Evolutionary conservation across 768 basidiomycete species (phyloP).

Genomic region (Albatrellus ellisii): DNA sequence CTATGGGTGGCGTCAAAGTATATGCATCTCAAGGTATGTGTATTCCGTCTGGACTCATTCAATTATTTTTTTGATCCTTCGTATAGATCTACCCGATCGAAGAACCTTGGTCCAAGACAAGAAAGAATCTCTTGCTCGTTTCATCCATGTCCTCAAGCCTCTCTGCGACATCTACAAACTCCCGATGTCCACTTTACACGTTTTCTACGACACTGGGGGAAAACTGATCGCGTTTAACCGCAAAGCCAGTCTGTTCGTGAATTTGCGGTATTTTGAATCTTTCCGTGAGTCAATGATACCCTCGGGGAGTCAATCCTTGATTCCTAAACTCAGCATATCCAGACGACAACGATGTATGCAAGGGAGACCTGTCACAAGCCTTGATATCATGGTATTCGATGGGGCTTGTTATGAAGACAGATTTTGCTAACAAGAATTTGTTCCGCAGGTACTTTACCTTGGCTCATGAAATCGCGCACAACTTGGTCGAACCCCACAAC

Average conservation of each 20-base stretch:
- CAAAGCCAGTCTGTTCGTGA: constrained; percentile 78
- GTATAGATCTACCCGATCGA: constrained; percentile 42
- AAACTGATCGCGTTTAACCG: constrained; percentile 90
- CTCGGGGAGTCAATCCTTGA: not conserved
- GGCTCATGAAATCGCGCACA: constrained; percentile 91
- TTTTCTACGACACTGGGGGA: constrained; percentile 77
- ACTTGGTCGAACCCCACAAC: constrained; percentile 77
- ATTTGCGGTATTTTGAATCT: constrained; percentile 71
- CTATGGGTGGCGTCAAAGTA: constrained; percentile 2
- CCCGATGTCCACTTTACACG: constrained; percentile 58
- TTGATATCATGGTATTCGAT: constrained; percentile 62
- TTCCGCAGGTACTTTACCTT: constrained; percentile 70
- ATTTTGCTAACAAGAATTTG: not conserved
- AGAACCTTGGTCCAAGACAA: constrained; percentile 37
- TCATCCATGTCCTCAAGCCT: constrained; percentile 55
- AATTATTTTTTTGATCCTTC: not conserved
- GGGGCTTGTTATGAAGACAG: not conserved
- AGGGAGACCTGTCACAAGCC: constrained; percentile 43
- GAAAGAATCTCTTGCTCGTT: constrained; percentile 49
- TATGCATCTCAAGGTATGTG: constrained; percentile 7
- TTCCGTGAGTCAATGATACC: constrained; percentile 58
- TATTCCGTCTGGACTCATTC: not conserved
- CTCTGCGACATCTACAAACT: constrained; percentile 64
- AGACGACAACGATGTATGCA: constrained; percentile 62
- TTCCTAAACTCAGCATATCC: not conserved